Conservation (phyloP, 345 rosid genomes). For the Clarkia xantiana region DNA sequence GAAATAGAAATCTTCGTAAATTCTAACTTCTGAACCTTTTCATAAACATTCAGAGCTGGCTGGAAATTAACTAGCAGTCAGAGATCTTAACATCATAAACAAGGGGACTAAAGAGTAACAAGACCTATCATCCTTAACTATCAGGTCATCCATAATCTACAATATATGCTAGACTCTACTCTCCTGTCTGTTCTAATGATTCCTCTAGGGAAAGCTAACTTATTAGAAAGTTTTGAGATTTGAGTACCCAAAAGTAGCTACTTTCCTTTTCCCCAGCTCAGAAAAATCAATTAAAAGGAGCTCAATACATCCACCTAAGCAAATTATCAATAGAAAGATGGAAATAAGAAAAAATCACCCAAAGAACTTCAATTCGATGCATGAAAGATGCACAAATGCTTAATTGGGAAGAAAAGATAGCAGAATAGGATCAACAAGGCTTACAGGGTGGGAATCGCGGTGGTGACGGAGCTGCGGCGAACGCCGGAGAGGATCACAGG, state of each 20-base stretch:
- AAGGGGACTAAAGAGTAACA: not conserved
- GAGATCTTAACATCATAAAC: not conserved
- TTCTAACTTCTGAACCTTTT: too few species aligned
- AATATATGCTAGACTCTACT: not conserved
- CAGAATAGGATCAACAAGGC: not conserved
- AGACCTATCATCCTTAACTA: not conserved
- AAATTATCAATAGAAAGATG: too few species aligned
- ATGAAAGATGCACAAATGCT: too few species aligned
- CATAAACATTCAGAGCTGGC: too few species aligned
- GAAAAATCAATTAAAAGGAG: not conserved
- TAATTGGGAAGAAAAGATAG: too few species aligned
- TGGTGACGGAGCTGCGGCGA: conserved; percentile 32
- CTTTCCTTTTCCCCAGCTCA: not conserved
- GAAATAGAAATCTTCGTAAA: too few species aligned
- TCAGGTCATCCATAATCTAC: not conserved
- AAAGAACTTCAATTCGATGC: too few species aligned
- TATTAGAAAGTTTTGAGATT: not conserved
- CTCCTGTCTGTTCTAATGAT: too few species aligned
- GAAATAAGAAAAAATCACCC: too few species aligned
- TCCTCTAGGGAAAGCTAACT: not conserved
- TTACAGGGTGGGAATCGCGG: conserved; percentile 31
- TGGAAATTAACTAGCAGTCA: not conserved
- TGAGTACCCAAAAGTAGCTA: not conserved
- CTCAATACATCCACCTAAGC: not conserved
- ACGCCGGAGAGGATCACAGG: conserved; percentile 44